These are phyloP conservation scores for Cercophora sp. DNA, from an alignment of 495 filamentous ascomycete genomes.

Conservation along the genomic window DNA sequence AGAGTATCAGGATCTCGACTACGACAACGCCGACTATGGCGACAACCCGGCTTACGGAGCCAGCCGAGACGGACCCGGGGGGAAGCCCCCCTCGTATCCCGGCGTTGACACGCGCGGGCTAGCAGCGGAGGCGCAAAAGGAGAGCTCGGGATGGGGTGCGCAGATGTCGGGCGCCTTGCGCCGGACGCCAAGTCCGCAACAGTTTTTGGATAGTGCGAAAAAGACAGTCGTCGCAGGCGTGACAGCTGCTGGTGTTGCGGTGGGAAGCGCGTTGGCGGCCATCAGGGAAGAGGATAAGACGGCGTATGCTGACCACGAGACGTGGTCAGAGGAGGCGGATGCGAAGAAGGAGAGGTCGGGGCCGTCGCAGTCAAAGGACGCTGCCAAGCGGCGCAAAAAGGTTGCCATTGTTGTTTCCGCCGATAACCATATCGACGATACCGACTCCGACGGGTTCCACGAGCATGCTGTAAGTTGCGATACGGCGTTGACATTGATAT, in stretches of 20 bases:
- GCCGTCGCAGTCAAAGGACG: conserved; percentile 26
- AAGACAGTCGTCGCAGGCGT: conserved; percentile 73
- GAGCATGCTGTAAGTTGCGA: conserved; percentile 74
- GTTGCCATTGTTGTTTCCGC: conserved; percentile 84
- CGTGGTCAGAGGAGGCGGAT: conserved; percentile 80
- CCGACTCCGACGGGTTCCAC: conserved; percentile 57
- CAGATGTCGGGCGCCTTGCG: conserved; percentile 80
- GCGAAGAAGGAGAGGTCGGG: conserved; percentile 36
- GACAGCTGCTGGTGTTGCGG: conserved; percentile 75
- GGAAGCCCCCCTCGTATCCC: conserved; percentile 37
- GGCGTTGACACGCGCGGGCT: conserved; percentile 34
- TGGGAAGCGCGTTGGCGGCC: conserved; percentile 73
- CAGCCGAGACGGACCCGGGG: conserved; percentile 34
- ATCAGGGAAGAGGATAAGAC: conserved; percentile 80
- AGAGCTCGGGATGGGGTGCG: conserved; percentile 56
- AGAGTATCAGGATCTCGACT: conserved; percentile 42
- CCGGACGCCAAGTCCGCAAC: conserved; percentile 84
- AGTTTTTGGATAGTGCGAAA: conserved; percentile 75
- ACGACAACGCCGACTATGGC: conserved; percentile 47
- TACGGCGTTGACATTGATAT: conserved; percentile 6
- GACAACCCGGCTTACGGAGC: conserved; percentile 53
- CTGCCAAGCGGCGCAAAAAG: conserved; percentile 58
- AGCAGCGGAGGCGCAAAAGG: conserved; percentile 30
- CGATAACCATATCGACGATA: conserved; percentile 55
- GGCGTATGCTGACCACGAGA: conserved; percentile 75